Evolutionary conservation across 2,329 filamentous ascomycete genomes (phyloP), one percentile per base, ranked within the genome.

Genomic region (Dactylellina drechsleri): DNA sequence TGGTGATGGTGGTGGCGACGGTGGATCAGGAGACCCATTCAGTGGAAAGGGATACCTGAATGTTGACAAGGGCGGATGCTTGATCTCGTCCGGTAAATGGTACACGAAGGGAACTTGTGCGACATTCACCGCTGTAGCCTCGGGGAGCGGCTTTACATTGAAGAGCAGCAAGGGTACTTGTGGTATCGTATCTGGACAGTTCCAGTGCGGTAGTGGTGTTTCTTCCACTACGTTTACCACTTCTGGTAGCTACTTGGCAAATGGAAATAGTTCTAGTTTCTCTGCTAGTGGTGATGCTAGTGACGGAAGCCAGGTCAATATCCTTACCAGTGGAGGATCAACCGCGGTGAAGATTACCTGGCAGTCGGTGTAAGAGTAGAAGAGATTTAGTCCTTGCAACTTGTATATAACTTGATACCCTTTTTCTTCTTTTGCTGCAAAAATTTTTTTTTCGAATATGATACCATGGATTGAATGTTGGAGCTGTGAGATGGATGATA

Each of bases 81-180:
- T 92, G 70, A 92, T 91, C 79, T 85, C 85, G 66, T 84, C 82
- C 8, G 90, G 90, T 0, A 87, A 85, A 0, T 92, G 90, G 90
- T 92, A 90, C 79, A 85, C 85, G 0, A 85, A 84, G 0, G 89
- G 89, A 1, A 90, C 89, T 0, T 91, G 89, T 79, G 90, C 90
- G 0, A 90, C 86, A 0, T 90, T 87, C 80, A 87, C 85, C 0
- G 87, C 88, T 3, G 82, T 85, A 2, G 72, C 83, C 53, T 85
- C 81, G 18, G 81, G 82, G 52, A 79, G 79, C 12, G 85, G 85
- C 49, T 88, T 88, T 82, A 88, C 86, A 0, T 81, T 90, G 12
- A 83, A 81, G 56, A 87, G 86, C 12, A 86, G 85, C 54, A 89
- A 88, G 79, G 88, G 88, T 5, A 81, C 80, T 13, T 91, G 89